These are phyloP conservation scores for Schizophyllum amplum DNA, from an alignment of 1,284 basidiomycete species.

Conservation along the genomic window DNA sequence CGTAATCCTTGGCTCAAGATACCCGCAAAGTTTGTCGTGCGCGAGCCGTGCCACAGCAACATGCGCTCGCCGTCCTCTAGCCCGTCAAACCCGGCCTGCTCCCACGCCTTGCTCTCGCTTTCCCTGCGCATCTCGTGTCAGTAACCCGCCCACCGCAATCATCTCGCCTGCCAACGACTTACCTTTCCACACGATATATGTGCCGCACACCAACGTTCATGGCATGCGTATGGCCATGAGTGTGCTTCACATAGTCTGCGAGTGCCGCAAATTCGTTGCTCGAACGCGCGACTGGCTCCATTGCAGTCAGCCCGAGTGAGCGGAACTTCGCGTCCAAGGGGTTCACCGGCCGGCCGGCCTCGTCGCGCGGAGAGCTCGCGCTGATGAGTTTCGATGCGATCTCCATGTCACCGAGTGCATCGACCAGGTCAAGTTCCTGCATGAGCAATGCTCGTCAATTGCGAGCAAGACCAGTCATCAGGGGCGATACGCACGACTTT, in stretches of 20 bases:
- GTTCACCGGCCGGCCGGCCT: constrained; percentile 33
- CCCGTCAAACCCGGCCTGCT: constrained; percentile 36
- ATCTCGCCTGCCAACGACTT: too few relatives aligned
- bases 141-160: too few relatives aligned
- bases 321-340: constrained; percentile 3
- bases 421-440: constrained; percentile 57
- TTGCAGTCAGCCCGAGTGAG: constrained; percentile 42
- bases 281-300: constrained; percentile 37
- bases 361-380: constrained; percentile 29
- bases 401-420: constrained; percentile 62
- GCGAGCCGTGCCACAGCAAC: constrained; percentile 60
- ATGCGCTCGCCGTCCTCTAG: constrained; percentile 43
- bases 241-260: constrained; percentile 43
- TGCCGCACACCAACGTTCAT: constrained; percentile 36
- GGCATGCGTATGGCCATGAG: constrained; percentile 49
- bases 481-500: constrained; percentile 39
- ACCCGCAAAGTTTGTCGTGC: constrained; percentile 59
- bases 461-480: constrained; percentile 32
- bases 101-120: constrained; percentile 44
- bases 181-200: constrained; percentile 52
- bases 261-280: constrained; percentile 44
- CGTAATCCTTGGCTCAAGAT: constrained; percentile 60
- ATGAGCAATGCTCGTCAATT: constrained; percentile 32
- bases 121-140: too few relatives aligned
- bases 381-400: constrained; percentile 52